A percentile compares a stretch with the other conserved stretches of the same genome.
phyloP scores from a whole-genome alignment of 345 rosid genomes.

The Eucalyptus tenuipes region DNA sequence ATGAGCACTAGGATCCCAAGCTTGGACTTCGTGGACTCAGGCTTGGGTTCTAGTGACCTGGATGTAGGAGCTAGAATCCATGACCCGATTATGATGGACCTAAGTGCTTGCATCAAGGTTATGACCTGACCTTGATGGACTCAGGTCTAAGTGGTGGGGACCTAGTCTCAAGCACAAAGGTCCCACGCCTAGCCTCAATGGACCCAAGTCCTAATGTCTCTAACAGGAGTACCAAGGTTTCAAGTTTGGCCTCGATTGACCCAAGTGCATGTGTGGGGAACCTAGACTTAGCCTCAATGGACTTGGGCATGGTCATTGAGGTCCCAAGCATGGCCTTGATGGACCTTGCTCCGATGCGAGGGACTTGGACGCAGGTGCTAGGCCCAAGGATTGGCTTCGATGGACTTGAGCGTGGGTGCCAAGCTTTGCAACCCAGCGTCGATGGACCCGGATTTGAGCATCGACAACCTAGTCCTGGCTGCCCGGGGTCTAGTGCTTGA shows the following conservation, averaged over 20 bases:
- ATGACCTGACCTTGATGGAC: too few species aligned
- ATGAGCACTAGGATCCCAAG: neutral
- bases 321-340: neutral
- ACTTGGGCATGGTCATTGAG: fast-evolving
- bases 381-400: neutral
- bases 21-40: neutral
- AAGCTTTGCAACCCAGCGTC: fast-evolving
- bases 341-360: neutral
- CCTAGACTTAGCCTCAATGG: neutral
- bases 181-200: too few species aligned
- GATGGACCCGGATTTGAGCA: too few species aligned
- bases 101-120: fast-evolving
- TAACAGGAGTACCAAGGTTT: fast-evolving
- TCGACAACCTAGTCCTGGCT: neutral
- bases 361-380: neutral
- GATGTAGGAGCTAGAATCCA: neutral
- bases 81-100: fast-evolving
- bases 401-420: neutral
- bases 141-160: too few species aligned
- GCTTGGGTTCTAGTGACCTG: neutral
- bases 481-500: fast-evolving
- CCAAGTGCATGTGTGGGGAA: neutral
- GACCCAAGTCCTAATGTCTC: too few species aligned
- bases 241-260: neutral
- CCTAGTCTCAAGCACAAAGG: too few species aligned